phyloP scores from a whole-genome alignment of 2,329 filamentous ascomycete species.

The Elsinoe ampelina region DNA sequence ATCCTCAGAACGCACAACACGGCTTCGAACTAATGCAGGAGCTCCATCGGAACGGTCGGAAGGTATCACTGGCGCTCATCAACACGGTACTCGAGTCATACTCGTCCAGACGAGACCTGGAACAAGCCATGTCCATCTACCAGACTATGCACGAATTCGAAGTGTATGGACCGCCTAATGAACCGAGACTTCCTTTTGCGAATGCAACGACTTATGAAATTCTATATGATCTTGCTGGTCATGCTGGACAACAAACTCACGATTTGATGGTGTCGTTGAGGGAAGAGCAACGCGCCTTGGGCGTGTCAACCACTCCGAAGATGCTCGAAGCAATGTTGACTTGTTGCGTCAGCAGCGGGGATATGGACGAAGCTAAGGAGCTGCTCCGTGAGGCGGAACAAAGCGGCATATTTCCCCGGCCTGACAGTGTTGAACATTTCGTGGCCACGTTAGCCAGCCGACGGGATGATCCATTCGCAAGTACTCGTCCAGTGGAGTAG shows the following conservation, averaged over 20 bases:
- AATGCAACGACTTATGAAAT: slow-evolving; percentile 52
- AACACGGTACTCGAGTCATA: slow-evolving; percentile 47
- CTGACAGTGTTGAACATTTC: background rate
- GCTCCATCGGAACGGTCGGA: slow-evolving; percentile 41
- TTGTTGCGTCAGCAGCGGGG: slow-evolving; percentile 1
- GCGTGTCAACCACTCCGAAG: background rate
- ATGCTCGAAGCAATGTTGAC: background rate
- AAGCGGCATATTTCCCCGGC: background rate
- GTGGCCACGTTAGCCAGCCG: background rate
- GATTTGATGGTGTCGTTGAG: slow-evolving; percentile 15
- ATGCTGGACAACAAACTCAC: background rate
- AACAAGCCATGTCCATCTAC: slow-evolving; percentile 50
- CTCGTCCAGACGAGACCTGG: slow-evolving; percentile 22
- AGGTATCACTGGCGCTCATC: slow-evolving; percentile 43
- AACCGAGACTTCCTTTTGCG: slow-evolving; percentile 22
- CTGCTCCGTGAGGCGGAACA: background rate
- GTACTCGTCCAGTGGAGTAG: background rate
- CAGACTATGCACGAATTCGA: slow-evolving; percentile 45
- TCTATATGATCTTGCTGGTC: slow-evolving; percentile 25
- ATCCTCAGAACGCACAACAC: slow-evolving; percentile 38
- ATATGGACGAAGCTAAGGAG: background rate
- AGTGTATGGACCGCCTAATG: slow-evolving; percentile 17
- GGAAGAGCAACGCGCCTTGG: slow-evolving; percentile 36
- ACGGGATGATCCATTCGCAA: background rate
- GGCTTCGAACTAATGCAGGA: slow-evolving; percentile 50